Percentiles rank a stretch among this genome's conserved stretches.
Conservation (phyloP, 495 filamentous ascomycete genomes). For the Evernia prunastri region DNA sequence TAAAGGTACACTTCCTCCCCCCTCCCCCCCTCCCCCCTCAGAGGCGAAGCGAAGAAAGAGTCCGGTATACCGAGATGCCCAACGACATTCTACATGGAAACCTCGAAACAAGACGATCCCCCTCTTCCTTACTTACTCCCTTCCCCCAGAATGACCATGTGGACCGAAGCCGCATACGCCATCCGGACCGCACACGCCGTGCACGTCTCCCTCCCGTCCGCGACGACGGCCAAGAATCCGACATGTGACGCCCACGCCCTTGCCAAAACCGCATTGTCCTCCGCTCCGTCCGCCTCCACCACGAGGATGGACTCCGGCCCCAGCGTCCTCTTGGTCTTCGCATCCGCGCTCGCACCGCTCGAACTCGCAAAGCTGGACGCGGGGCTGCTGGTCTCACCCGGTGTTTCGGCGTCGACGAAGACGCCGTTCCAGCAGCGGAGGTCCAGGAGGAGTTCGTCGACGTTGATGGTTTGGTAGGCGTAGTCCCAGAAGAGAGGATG, state of each 20-base stretch:
- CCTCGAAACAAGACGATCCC: not conserved
- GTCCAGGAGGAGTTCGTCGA: slow-evolving; percentile 45
- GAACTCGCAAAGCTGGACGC: not conserved
- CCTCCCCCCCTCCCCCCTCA: too few species aligned
- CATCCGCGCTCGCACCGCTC: slow-evolving; percentile 27
- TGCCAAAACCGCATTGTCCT: slow-evolving; percentile 67
- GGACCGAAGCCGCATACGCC: slow-evolving; percentile 62
- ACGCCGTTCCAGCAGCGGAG: slow-evolving; percentile 12
- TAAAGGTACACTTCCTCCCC: too few species aligned
- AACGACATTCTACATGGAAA: not conserved
- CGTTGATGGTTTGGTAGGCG: slow-evolving; percentile 45
- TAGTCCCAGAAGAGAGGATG: slow-evolving; percentile 67
- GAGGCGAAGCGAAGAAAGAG: not conserved
- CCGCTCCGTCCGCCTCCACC: slow-evolving; percentile 61
- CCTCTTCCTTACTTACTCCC: not conserved
- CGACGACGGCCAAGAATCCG: slow-evolving; percentile 60
- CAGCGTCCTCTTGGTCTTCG: slow-evolving; percentile 30
- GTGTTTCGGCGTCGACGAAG: not conserved
- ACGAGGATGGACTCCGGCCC: slow-evolving; percentile 46
- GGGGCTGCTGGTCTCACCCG: not conserved
- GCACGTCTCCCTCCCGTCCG: slow-evolving; percentile 60
- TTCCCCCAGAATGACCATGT: slow-evolving; percentile 55
- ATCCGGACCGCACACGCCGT: slow-evolving; percentile 65
- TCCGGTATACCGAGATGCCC: not conserved
- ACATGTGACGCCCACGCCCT: slow-evolving; percentile 67